Base-by-base conservation (phyloP, 768 basidiomycete species). In the Tephrocybe sp. region DNA sequence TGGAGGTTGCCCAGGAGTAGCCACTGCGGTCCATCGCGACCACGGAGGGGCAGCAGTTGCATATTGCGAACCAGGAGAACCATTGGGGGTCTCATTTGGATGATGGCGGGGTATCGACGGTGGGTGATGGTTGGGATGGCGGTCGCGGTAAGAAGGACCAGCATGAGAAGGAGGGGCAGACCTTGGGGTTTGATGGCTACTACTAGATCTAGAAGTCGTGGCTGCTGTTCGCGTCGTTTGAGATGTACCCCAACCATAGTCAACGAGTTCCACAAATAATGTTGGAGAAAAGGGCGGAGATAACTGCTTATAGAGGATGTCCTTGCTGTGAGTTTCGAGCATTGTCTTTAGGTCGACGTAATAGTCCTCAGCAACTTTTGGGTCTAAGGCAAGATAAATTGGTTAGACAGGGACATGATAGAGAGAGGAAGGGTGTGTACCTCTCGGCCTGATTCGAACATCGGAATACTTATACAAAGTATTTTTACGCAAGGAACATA, bases 401-500 rank as follows among this genome's bases (percentile, higher is more conserved):
- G 56, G 54, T 55, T 45, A 50, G 48, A 50, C 41, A 51, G 49
- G 33, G 57, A 52, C 36, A 7, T 25, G 40, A 10, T 25, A 45
- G 24, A 25, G 25, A 51, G 25, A 44, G 17, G 14, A 56, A 45
- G 49, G 48, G 73, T 77, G n/a, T n/a, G 26, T 53, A 86, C 86
- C 76, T 17, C 77, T 68, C 57, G 86, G 79, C 55, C 79, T 79
- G 7, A 92, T 85, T 34, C 90, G 80, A 18, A 93, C 79, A 59
- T 92, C 88, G 1, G 88, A 88, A 61, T 84, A 85, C 23, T 78
- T 78, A 60, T 92, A 93, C 5, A 71, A 67, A 53, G 78, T 77
- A 53, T 83, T 86, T 72, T 87, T 90, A 45, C 87, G 80, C 58
- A 91, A 66, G 65, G 84, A 85, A 62, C 91, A 93, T 17, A 93